Base-by-base conservation (phyloP, 306 rosid species). In the Trifolium pratense region DNA sequence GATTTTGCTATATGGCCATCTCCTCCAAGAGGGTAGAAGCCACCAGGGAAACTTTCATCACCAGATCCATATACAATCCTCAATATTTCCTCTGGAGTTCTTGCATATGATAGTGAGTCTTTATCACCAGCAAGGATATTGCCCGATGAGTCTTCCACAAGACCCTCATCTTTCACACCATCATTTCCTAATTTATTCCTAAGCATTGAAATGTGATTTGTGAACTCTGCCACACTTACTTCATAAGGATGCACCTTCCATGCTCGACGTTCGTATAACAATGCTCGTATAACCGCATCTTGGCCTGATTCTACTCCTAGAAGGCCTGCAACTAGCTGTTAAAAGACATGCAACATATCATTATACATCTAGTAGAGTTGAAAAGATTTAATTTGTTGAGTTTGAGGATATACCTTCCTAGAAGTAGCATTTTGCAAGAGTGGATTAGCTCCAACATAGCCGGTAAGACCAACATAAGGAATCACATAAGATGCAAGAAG, bases 391-490 rank as follows among this genome's bases (percentile, higher is more conserved):
- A 52, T 7, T n/a, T 11, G 13, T 32, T 61, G 67, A 56, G 34
- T 53, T 74, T 17, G 46, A 42, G 64, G 70, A 31, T 70, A 66
- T 84, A 89, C 92, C 87, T 34, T 66, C 34, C 15, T 85, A 49
- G 91, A 77, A 74, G 74, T 7, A 76, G 84, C 1, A 57, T 58
- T 64, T 67, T 73, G 73, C 14, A 93, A 86, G 18, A 32, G 71
- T 5, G 94, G 92, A 64, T 62, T 89, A 29, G 96, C 46, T 56
- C 94, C 96, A 56, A 85, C 98, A 68, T 93, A 91, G 17, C 91
- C 93, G 11, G 98, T 89, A 64, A 93, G 97, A 15, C 97, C 97
- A 79, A 91, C 91, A 67, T 93, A 91, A 71, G 96, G 97, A 61
- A 91, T 23, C 2, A 89, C 25, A 13, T 89, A 91, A 61, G 92